A percentile compares a stretch with the other conserved stretches of the same genome.
Conservation (phyloP, 768 basidiomycete genomes). For the Boletus huronensis region DNA sequence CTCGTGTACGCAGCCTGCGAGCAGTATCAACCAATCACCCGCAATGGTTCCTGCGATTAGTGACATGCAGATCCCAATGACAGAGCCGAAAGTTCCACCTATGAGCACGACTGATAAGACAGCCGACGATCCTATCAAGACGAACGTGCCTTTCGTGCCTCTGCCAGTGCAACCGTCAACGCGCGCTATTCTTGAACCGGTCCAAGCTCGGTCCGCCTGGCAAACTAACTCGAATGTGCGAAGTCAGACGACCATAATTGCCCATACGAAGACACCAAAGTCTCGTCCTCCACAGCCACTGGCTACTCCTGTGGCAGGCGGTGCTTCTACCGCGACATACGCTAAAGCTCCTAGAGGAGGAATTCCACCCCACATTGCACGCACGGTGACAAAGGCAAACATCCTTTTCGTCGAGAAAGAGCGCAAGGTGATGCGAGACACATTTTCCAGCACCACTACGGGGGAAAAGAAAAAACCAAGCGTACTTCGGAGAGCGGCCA, state of each 20-base stretch:
- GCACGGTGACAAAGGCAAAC: conserved; percentile 29
- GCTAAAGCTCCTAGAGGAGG: conserved; percentile 28
- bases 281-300: not conserved
- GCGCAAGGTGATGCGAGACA: conserved; percentile 17
- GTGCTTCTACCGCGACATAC: not conserved
- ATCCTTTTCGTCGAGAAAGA: conserved; percentile 25
- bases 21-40: not conserved
- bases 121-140: not conserved
- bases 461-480: conserved; percentile 24
- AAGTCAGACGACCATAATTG: not conserved
- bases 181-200: conserved; percentile 1
- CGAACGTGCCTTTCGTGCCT: not conserved
- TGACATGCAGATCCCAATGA: not conserved
- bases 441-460: conserved; percentile 1
- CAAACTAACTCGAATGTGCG: not conserved
- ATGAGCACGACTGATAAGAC: not conserved
- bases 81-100: not conserved
- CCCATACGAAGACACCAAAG: conserved; percentile 2
- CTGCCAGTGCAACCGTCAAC: not conserved
- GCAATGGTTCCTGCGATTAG: not conserved
- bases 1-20: not conserved
- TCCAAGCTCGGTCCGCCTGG: not conserved
- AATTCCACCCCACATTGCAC: conserved; percentile 30
- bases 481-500: conserved; percentile 17
- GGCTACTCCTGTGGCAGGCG: not conserved